Evolutionary conservation across 169 alveolate species (phyloP), one percentile per base, ranked within the genome.

Genomic region (Toxoplasma gondii): DNA sequence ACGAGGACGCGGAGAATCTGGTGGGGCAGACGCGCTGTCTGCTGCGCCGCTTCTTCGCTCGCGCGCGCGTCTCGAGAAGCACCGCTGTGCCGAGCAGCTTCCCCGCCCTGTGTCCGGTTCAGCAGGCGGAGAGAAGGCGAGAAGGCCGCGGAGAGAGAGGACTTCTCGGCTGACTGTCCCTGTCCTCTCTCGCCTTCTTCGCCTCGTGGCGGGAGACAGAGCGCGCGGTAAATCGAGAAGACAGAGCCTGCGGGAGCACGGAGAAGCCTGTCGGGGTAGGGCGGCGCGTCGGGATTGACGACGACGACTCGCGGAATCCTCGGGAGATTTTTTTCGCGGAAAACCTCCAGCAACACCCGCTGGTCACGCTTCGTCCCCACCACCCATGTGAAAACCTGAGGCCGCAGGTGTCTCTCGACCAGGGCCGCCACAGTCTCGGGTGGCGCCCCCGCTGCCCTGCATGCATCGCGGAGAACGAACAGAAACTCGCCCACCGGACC

Each of bases 401-500:
- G 91, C 41, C 91, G 31, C 83, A 91, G 58, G 69, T 91, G 94
- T 43, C 78, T 67, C 84, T 91, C 94, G 10, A 91, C 39, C 27
- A 91, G 29, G 5, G 91, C 91, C 54, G 27, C 41, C 43, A 87
- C 70, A 27, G 94, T 67, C 7, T 17, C 45, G 1, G 70, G 64
- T 2, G 93, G 93, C 44, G 81, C 93, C 7, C 74, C 88, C 22
- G 93, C 93, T 9, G 93, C 86, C 43, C 12, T 45, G 45, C 93
- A 90, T 22, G 86, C 93, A 5, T 64, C 88, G 38, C 22, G 38
- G 43, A 38, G 44, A 4, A 90, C 93, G 34, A 69, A 70, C 34
- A 90, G 88, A 36, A 69, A 43, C 93, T 90, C 93, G 69, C 88
- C 93, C 9, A 90, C 87, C 38, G 93, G 93, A 29, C 93, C 93